phyloP scores from a whole-genome alignment of 2,329 filamentous ascomycete genomes.

The Colletotrichum orbiculare region DNA sequence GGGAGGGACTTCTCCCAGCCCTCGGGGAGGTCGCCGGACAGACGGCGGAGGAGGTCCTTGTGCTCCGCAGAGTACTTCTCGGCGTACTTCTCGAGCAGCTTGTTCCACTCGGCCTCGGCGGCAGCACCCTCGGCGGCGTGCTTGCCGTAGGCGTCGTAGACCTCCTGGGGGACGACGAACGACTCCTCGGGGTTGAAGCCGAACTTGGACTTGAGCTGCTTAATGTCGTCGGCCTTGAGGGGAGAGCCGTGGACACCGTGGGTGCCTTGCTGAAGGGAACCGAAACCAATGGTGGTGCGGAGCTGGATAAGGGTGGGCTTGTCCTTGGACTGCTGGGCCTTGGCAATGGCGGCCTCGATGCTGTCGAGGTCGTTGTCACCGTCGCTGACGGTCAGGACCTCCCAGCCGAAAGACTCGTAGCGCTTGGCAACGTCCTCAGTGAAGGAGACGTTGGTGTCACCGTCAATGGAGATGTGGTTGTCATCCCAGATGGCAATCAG shows the following conservation, averaged over 20 bases:
- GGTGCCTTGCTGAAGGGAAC: conserved; percentile 92
- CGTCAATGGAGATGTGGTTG: conserved; percentile 96
- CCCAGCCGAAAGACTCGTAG: conserved; percentile 98
- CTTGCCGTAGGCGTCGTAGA: conserved; percentile 92
- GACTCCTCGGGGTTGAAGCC: conserved; percentile 95
- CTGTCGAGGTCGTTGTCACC: conserved; percentile 88
- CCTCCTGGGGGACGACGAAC: conserved; percentile 93
- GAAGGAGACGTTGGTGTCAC: conserved; percentile 95
- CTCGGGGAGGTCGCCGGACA: conserved; percentile 86
- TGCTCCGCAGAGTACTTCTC: conserved; percentile 81
- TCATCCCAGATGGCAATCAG: conserved; percentile 97
- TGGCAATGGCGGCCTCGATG: conserved; percentile 89
- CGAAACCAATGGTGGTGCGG: conserved; percentile 96
- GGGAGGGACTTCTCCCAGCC: conserved; percentile 97
- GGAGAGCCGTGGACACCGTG: conserved; percentile 96
- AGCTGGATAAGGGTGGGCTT: conserved; percentile 98
- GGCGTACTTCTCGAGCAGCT: conserved; percentile 88
- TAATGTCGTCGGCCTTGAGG: conserved; percentile 92
- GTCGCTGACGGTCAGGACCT: conserved; percentile 84
- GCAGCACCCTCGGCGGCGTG: conserved; percentile 87
- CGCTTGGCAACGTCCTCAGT: conserved; percentile 96
- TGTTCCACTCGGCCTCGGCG: conserved; percentile 93
- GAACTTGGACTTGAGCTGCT: conserved; percentile 93
- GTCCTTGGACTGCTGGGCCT: conserved; percentile 88
- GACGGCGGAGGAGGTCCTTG: conserved; percentile 83